Base-by-base conservation (phyloP, 495 filamentous ascomycete genomes). In the Aspergillus conjunctus region DNA sequence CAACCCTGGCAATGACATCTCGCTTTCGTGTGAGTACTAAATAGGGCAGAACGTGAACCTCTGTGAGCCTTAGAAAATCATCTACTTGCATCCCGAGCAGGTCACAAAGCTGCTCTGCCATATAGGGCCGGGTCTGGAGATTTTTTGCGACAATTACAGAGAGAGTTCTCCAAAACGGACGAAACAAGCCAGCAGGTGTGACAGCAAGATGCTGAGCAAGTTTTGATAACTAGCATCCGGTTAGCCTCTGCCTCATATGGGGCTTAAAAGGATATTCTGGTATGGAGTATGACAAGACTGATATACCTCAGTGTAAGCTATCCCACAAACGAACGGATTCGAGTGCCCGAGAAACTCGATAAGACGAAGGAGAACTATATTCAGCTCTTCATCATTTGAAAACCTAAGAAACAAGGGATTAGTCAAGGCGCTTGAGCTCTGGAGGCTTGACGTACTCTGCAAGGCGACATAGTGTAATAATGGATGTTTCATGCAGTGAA, bases 281-380 rank as follows among this genome's bases (percentile, higher is more conserved):
- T 5, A 26, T 26, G 5, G 26, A 5, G 26, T 26, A 21, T 11
- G 21, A 31, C 22, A 26, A 45, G 8, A 7, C 11, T 45, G 14
- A 68, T 77, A 66, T 77, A 89, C 88, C 77, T 95, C 91, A 63
- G 88, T 89, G 70, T 90, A 93, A 10, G 93, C 90, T 41, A 89
- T 78, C 3, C 86, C 89, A 62, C 86, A 90, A 5, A 97, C 77
- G 6, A 96, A 83, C 17, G 86, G 82, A 70, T 94, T 95, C 26
- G 87, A 77, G 68, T 96, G 86, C 11, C 92, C 93, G 1, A 98
- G 79, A 68, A 93, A 97, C 37, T 95, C 88, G 22, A 97, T 77
- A 5, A 98, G 80, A 56, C 87, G 87, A 48, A 95, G 76, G 33
- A 98, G 80, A 37, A 91, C 89, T 51, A 97, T 83, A 65, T 93